Evolutionary conservation across 257 asterid genomes (phyloP), one percentile per base, ranked within the genome.

Genomic region (Solanum paucissectum): DNA sequence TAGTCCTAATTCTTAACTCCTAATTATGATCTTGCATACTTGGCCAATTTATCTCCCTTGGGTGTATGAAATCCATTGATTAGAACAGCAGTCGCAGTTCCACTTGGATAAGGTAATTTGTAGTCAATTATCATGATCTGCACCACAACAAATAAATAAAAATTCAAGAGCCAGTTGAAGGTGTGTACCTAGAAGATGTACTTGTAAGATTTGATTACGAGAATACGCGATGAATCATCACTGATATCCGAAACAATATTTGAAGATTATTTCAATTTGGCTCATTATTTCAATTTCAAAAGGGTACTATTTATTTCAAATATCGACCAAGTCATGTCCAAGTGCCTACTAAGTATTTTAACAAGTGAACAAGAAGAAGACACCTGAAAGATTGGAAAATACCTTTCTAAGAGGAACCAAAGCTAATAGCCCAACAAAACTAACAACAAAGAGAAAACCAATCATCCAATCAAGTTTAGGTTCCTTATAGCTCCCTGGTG

Each of bases 371-470:
- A 82, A 49, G 20, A 82, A 0, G 69, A 32, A 82, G 69, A 49
- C 23, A 29, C 2, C 27, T 3, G 3, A 55, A 40, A 23, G 34
- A 44, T 34, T 52, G 1, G 40, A 52, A 29, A 12, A 46, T 73
- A 94, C 98, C 95, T 94, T 94, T 89, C 96, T 90, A 21, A 94
- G 93, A 88, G 98, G 97, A 91, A 93, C 95, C 90, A 94, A 83
- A 64, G 95, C 93, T 87, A 94, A 83, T 89, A 94, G 89, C 18
- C 98, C 98, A 32, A 92, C 95, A 86, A 94, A 94, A 89, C 95
- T 91, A 89, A 86, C 87, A 83, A 92, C 94, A 27, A 95, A 95
- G 64, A 93, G 93, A 87, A 95, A 95, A 3, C 95, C 94, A 40
- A 93, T 94, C 96, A 95, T 94, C 98, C 98, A 95, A 91, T 90